Evolutionary conservation across 768 basidiomycete genomes (phyloP), one percentile per base, ranked within the genome.

Genomic region (Suillus plorans): DNA sequence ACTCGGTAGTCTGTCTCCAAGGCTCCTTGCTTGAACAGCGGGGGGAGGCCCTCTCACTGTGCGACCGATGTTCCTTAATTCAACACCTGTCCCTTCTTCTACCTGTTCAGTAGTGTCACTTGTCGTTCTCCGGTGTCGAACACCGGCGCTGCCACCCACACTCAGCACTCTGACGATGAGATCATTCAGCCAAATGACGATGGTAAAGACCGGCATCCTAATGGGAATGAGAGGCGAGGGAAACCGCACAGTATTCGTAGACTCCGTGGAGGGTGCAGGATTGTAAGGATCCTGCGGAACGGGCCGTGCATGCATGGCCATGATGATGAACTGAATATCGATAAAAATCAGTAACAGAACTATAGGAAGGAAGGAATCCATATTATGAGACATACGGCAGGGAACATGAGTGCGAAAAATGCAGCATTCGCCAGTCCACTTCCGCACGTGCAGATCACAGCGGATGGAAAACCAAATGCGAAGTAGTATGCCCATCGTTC

Each of bases 401-500:
- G 94, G 72, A 91, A 94, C 14, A 94, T 72, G 60, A 95, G 83
- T 0, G 94, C 92, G 69, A 95, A 96, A 22, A 92, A 73, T 12
- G 89, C 89, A n/a, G 86, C 90, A 69, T 90, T 95, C 14, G 91
- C 90, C 44, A 94, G 84, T 49, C 86, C 83, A 65, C 85, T 87
- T 61, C 89, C 89, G 81, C 85, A 87, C 64, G 83, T 88, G 72
- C 93, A 94, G 22, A 94, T 77, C 0, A 82, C 82, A 1, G 92
- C 86, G 4, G 89, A 81, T 34, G 92, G 91, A 5, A 94, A 75
- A 83, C 94, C 94, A 67, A 94, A 96, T 5, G 90, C 90, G 64
- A 94, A 83, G 72, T 89, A 93, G 77, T 95, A 96, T 2, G 90
- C 85, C 94, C 94, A 96, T 49, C 93, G 85, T 75, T 94, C 92